Evolutionary conservation across 257 asterid genomes (phyloP), one percentile per base, ranked within the genome.

Genomic region (Asclepias syriaca): DNA sequence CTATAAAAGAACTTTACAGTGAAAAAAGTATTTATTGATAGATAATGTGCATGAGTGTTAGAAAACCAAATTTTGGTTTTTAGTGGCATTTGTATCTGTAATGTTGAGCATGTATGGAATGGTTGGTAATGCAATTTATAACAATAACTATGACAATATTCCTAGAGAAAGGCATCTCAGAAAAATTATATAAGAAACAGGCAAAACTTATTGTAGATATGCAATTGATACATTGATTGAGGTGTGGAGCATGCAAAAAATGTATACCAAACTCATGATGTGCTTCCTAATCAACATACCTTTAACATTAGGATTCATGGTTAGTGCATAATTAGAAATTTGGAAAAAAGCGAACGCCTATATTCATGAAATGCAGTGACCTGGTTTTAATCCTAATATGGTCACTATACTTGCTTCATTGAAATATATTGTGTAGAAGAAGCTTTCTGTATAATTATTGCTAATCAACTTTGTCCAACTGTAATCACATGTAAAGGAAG

Each of bases 171-270:
- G 9, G 9, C 7, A 40, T 40, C 37, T 34, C 37, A 34, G 37
- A 34, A 34, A 34, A 40, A 40, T 40, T 40, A 6, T 34, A 34
- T 34, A 34, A 34, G 37, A n/a, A 40, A 40, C 10, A 40, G 46
- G 46, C 46, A 6, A 40, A 40, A 11, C n/a, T 34, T 34, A 40
- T 6, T 6, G 46, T 40, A 40, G 89, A 87, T 86, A 75, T 90
- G 37, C 37, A 34, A 8, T 77, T 92, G 79, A 85, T 88, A 72
- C 92, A 90, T 80, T 40, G 78, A 80, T 50, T 87, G 90, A 63
- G 84, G 95, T 16, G 90, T 92, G 21, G 99, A 95, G 86, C 84
- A 82, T 66, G 97, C 98, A 5, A 87, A 88, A 70, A 71, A 45
- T 14, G 87, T 80, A n/a, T 82, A 72, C 75, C 22, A 73, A n/a